Conservation (phyloP, 441 rosid genomes). For the Syzygium syzygioides region DNA sequence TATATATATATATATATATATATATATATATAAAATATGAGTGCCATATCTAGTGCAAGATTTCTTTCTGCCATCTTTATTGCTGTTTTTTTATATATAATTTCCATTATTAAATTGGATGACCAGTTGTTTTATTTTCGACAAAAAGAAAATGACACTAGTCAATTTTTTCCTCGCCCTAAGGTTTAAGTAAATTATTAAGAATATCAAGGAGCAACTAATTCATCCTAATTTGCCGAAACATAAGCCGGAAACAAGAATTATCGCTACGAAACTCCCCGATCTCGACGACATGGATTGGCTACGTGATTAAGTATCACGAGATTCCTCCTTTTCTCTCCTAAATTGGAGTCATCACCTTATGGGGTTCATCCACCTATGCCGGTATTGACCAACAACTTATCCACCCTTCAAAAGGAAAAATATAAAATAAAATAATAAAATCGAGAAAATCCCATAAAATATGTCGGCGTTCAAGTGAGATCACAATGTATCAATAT, state of each 20-base stretch:
- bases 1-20: not conserved
- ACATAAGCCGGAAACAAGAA: not conserved
- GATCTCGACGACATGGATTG: not conserved
- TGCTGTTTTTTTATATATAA: not conserved
- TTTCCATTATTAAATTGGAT: not conserved
- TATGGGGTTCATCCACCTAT: not conserved
- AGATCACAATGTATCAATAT: not conserved
- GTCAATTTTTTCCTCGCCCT: not conserved
- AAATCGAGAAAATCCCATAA: not conserved
- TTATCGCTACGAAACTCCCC: fast-evolving
- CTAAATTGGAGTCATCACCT: not conserved
- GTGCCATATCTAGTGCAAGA: not conserved
- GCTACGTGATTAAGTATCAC: not conserved
- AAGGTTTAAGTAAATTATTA: not conserved
- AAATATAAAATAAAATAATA: not conserved
- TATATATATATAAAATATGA: not conserved
- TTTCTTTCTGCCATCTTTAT: not conserved
- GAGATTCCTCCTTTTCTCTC: not conserved
- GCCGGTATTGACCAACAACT: too few relatives aligned
- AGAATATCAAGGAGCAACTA: not conserved
- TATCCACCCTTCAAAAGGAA: not conserved
- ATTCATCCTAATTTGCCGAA: not conserved
- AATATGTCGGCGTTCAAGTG: not conserved
- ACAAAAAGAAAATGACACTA: not conserved
- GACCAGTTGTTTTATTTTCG: not conserved